Evolutionary conservation across 2,329 filamentous ascomycete genomes (phyloP), one percentile per base, ranked within the genome.

Genomic region (Rutstroemia sp.): DNA sequence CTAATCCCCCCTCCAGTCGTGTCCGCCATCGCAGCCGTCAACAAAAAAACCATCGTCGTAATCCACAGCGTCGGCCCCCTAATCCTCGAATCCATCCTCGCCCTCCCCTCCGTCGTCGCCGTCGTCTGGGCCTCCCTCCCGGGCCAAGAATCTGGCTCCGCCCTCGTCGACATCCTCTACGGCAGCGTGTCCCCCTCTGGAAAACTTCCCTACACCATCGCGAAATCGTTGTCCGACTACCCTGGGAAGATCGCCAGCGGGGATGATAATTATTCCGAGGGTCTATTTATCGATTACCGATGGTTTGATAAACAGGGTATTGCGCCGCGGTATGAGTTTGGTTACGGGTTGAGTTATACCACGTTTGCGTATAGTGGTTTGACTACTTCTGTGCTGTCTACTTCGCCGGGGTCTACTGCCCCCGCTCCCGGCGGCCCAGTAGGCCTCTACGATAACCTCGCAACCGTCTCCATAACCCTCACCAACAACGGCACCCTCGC

Each of bases 41-140:
- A 82, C 69, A 76, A 73, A 61, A 84, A 82, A 59, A 87, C 83
- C 1, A 75, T 87, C 23, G 84, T 87, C 0, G 73, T 86, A 2
- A 73, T 87, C 12, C 83, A 87, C 68, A 84, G 83, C 53, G 81
- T 82, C 0, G 83, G 83, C 0, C 73, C 78, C 5, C 72, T 82
- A 1, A 69, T 83, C 0, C 78, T 86, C 0, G 82, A 86, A 58
- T 70, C 72, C 0, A 87, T 81, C 69, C 72, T 82, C 57, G 78
- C 85, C 19, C 76, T 87, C 57, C 71, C 75, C 6, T 86, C 87
- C 62, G 77, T 88, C 46, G 81, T 79, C 5, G 83, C 81, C 16
- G 78, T 86, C 37, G 64, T 86, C 4, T 83, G 77, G 67, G 81
- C 79, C 38, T 78, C 79, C 62, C 71, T 84, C 21, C 81, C 82